Evolutionary conservation across 768 basidiomycete genomes (phyloP), one percentile per base, ranked within the genome.

Genomic region (Cytidiella melzeri): DNA sequence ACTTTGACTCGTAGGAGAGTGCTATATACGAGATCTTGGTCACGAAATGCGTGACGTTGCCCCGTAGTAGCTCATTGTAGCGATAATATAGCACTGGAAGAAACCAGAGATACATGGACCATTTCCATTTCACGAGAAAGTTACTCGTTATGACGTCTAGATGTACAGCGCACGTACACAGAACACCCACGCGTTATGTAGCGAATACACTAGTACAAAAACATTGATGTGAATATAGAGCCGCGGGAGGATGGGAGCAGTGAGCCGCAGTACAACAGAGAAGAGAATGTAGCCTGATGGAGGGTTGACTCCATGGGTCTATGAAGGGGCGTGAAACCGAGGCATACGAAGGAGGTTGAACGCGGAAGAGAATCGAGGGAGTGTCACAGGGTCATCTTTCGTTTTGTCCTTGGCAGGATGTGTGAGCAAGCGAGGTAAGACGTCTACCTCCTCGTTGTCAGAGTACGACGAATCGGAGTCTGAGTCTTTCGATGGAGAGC

Each of bases 271-370:
- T 7, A 34, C 30, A 15, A 43, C 43, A 20, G 50, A 50, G 26
- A 46, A 50, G 15, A 50, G 40, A 49, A 34, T 15, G 30, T n/a
- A n/a, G n/a, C n/a, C n/a, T n/a, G n/a, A n/a, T n/a, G 30, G 9
- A 34, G 30, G 30, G 30, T 34, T 7, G 15, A 34, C 15, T 34
- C 30, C 15, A 34, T 7, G 9, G 30, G 15, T 34, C 15, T 15
- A 34, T 34, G 58, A 27, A 39, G 49, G 41, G 39, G 53, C 45
- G 54, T 54, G 55, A 50, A 61, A 57, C 34, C 58, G 57, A n/a
- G 62, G 62, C 57, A 64, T 58, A 50, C 61, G 62, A 28, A 64
- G 62, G 46, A 61, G 55, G 27, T 58, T 58, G 53, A 61, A 51
- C 43, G 60, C 62, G 26, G 62, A 60, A 41, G 48, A 53, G 47